Conservation (phyloP, 225 moss, liverwort and hornwort species). For the Bryoerythrophyllum caledonicum region DNA sequence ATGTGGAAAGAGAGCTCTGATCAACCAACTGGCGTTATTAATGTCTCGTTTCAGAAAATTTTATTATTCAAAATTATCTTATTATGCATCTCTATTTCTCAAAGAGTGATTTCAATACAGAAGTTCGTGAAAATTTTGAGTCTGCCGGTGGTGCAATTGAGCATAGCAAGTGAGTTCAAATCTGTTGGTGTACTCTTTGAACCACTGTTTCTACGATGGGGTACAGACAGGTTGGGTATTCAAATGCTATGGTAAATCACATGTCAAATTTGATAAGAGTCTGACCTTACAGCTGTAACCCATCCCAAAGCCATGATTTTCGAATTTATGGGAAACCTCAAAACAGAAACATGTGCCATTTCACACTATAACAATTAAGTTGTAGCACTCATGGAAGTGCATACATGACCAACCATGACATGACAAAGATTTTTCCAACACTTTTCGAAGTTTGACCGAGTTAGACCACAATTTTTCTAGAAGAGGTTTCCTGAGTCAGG, state of each 20-base stretch:
- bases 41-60: background rate
- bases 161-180: background rate
- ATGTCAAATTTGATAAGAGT: background rate
- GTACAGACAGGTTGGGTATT: background rate
- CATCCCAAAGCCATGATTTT: conserved; percentile 1
- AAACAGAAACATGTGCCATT: background rate
- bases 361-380: background rate
- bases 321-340: background rate
- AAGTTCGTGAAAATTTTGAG: too few species aligned
- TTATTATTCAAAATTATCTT: too few species aligned
- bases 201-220: background rate
- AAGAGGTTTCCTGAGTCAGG: background rate
- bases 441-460: background rate
- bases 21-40: background rate
- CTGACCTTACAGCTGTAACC: background rate
- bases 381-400: background rate
- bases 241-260: background rate
- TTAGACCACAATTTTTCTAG: background rate
- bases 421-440: background rate
- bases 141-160: too few species aligned
- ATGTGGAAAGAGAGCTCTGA: background rate
- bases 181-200: background rate
- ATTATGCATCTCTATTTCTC: too few species aligned
- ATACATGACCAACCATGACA: background rate
- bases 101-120: too few species aligned